These are phyloP conservation scores for Plasmodium vinckei DNA, from an alignment of 169 alveolate genomes.

Conservation along the genomic window DNA sequence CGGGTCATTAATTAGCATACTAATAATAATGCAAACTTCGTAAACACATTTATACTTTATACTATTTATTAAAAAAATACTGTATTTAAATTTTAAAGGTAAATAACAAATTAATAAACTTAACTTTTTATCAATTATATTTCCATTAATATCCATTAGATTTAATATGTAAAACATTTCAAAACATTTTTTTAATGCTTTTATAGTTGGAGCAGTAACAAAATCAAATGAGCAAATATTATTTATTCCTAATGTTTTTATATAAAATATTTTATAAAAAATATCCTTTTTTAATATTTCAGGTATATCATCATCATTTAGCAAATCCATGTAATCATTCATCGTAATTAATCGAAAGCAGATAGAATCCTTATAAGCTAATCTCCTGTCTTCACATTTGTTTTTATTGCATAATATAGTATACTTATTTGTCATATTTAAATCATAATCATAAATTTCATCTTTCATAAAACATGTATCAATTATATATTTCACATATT, in stretches of 20 bases:
- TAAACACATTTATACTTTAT: slow-evolving; percentile 60
- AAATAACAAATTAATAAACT: slow-evolving; percentile 67
- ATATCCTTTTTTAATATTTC: slow-evolving; percentile 73
- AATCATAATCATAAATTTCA: slow-evolving; percentile 57
- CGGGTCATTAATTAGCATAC: slow-evolving; percentile 73
- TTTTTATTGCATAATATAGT: slow-evolving; percentile 58
- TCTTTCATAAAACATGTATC: slow-evolving; percentile 72
- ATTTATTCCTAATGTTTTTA: slow-evolving; percentile 66
- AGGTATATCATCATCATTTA: slow-evolving; percentile 43
- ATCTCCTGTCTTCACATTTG: slow-evolving; percentile 68
- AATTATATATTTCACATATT: slow-evolving; percentile 60
- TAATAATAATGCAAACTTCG: slow-evolving; percentile 52
- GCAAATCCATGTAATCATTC: slow-evolving; percentile 41
- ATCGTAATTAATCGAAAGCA: slow-evolving; percentile 58
- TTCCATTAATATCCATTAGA: slow-evolving; percentile 72
- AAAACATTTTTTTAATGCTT: slow-evolving; percentile 58
- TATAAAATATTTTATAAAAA: slow-evolving; percentile 56
- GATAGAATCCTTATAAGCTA: slow-evolving; percentile 16
- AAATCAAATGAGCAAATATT: slow-evolving; percentile 72
- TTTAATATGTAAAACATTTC: slow-evolving; percentile 66
- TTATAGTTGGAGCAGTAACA: slow-evolving; percentile 64
- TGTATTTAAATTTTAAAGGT: slow-evolving; percentile 71
- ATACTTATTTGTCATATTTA: slow-evolving; percentile 45
- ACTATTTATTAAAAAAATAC: slow-evolving; percentile 68
- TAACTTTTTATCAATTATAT: slow-evolving; percentile 70